A percentile compares a stretch with the other conserved stretches of the same genome.
Conservation (phyloP, 345 rosid species). For the Rhodamnia argentea region DNA sequence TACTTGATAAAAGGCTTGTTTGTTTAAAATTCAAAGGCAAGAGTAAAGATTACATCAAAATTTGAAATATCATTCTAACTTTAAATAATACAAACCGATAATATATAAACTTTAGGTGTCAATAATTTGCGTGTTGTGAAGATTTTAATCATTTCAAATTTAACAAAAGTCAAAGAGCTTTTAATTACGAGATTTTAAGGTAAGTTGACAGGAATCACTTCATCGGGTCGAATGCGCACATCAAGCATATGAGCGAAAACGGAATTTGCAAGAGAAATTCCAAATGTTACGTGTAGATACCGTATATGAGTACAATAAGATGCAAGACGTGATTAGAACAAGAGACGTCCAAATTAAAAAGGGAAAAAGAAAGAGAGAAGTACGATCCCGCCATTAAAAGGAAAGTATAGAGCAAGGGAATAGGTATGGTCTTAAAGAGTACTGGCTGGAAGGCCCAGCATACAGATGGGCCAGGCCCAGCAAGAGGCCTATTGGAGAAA, state of each 20-base stretch:
- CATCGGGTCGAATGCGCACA: neutral
- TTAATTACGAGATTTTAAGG: neutral
- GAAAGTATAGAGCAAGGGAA: neutral
- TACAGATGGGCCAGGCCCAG: neutral
- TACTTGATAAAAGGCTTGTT: neutral
- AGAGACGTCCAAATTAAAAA: neutral
- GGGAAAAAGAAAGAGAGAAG: neutral
- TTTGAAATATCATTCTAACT: neutral
- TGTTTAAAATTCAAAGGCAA: neutral
- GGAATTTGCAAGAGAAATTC: neutral
- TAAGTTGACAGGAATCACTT: neutral
- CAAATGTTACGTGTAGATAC: neutral
- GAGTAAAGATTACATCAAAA: neutral
- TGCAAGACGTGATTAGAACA: neutral
- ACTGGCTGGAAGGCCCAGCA: neutral
- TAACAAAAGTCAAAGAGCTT: neutral
- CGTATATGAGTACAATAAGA: no score
- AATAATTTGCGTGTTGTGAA: neutral
- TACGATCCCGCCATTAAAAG: neutral
- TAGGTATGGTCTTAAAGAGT: neutral
- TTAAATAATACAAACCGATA: neutral
- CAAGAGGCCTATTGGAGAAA: neutral
- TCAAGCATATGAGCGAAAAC: neutral
- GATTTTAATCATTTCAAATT: accelerated
- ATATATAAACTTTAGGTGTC: neutral